phyloP scores from a whole-genome alignment of 805 yeast species.

The Schwanniomyces yamadae region DNA sequence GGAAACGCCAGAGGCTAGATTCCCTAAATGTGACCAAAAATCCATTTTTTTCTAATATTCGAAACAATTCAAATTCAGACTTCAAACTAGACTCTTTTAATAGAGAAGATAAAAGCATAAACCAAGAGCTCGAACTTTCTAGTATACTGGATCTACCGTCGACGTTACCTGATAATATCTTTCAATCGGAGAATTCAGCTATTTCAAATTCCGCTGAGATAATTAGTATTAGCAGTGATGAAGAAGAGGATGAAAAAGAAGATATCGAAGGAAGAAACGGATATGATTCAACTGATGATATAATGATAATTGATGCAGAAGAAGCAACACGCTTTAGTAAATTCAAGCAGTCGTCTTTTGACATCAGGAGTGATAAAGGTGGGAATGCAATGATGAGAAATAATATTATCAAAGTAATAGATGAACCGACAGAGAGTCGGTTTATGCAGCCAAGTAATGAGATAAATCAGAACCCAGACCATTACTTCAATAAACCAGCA shows the following conservation, averaged over 20 bases:
- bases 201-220: constrained; percentile 3
- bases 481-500: constrained; percentile 23
- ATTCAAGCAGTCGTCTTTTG: constrained; percentile 26
- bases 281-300: constrained; percentile 21
- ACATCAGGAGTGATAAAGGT: constrained; percentile 4
- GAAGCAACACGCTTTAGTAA: constrained; percentile 26
- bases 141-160: too few relatives aligned
- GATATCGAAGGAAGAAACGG: background rate
- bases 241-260: constrained; percentile 5
- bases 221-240: constrained; percentile 7
- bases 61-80: too few relatives aligned
- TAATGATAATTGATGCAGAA: constrained; percentile 26
- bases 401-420: too few relatives aligned
- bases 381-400: background rate
- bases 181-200: background rate
- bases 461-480: background rate
- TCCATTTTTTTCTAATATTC: background rate
- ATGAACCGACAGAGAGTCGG: too few relatives aligned
- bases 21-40: background rate
- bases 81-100: too few relatives aligned
- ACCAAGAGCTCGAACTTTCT: too few relatives aligned
- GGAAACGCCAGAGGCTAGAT: constrained; percentile 5
- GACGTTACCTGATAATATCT: too few relatives aligned
- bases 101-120: too few relatives aligned
- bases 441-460: background rate